Evolutionary conservation across 345 rosid genomes (phyloP), one percentile per base, ranked within the genome.

Genomic region (Eucalyptus brandiana): DNA sequence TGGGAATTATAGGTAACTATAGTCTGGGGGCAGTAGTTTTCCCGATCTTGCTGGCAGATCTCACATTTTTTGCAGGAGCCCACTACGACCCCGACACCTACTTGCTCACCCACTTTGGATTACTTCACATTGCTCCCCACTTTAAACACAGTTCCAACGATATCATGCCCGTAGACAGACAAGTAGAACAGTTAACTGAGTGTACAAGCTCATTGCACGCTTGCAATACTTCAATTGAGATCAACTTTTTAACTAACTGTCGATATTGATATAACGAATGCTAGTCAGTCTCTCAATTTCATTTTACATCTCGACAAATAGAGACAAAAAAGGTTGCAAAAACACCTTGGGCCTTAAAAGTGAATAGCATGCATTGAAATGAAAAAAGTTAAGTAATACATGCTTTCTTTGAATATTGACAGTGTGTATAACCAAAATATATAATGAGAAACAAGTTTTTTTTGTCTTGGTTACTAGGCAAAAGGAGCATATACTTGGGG

Each of bases 21-120:
- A 49, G 91, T 40, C 26, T 90, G 44, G 54, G 96, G 95, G 65
- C 97, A 97, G 92, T 97, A 96, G 62, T 95, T 97, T 92, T 97
- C 98, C 88, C 92, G 88, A 90, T 93, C 95, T 89, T 96, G 94
- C 49, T 94, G 80, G 92, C 99, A 97, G 80, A 89, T 89, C 86
- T 96, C 96, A 40, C 99, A 96, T 45, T 94, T 93, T 91, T 87
- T 94, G 93, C 98, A 96, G 17, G 98, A 96, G 58, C 92, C 94
- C 6, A 95, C 94, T 40, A 96, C 90, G 80, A 96, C 97, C 21
- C 98, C 99, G 21, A 96, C 98, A 49, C 98, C 97, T 47, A 96
- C 99, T 69, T 92, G 91, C 21, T 95, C 97, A 6, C 95, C 97
- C 65, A 86, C 93, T 89, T 93, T 95, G 93, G 96, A 96, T 85